Percentiles rank a stretch among this genome's conserved stretches.
Evolutionary conservation across 495 filamentous ascomycete genomes (phyloP).

Genomic region (Talaromyces stipitatus): DNA sequence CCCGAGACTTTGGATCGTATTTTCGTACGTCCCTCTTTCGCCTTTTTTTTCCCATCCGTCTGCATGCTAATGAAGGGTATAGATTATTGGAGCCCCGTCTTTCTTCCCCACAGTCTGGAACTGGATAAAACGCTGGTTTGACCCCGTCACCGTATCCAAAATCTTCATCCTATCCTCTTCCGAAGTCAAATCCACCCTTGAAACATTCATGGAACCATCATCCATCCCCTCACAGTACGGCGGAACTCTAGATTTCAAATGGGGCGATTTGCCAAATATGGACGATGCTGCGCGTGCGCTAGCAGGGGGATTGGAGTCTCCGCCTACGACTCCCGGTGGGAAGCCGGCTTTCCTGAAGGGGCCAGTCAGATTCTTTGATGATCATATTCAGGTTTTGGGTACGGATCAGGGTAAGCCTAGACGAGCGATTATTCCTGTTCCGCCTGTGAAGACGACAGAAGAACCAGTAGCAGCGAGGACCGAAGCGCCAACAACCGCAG

Average conservation of each 20-base stretch:
- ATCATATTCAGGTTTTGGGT: conserved; percentile 31
- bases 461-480: background rate
- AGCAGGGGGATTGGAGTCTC: conserved; percentile 29
- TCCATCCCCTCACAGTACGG: conserved; percentile 82
- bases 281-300: conserved; percentile 51
- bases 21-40: conserved; percentile 47
- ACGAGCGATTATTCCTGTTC: conserved; percentile 24
- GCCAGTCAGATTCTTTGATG: conserved; percentile 32
- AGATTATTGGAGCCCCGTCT: conserved; percentile 80
- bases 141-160: conserved; percentile 86
- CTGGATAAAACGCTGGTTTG: conserved; percentile 95
- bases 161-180: conserved; percentile 73
- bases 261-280: conserved; percentile 60
- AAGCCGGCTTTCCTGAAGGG: conserved; percentile 30
- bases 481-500: background rate
- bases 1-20: conserved; percentile 85
- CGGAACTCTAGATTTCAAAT: conserved; percentile 73
- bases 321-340: conserved; percentile 17
- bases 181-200: conserved; percentile 66
- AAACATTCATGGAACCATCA: conserved; percentile 67
- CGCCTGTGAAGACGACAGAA: background rate
- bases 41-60: background rate
- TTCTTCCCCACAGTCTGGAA: conserved; percentile 94
- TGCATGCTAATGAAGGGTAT: conserved; percentile 12
- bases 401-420: conserved; percentile 32